Evolutionary conservation across 176 grass and related monocot genomes (phyloP).

Genomic region (Musa acuminata): DNA sequence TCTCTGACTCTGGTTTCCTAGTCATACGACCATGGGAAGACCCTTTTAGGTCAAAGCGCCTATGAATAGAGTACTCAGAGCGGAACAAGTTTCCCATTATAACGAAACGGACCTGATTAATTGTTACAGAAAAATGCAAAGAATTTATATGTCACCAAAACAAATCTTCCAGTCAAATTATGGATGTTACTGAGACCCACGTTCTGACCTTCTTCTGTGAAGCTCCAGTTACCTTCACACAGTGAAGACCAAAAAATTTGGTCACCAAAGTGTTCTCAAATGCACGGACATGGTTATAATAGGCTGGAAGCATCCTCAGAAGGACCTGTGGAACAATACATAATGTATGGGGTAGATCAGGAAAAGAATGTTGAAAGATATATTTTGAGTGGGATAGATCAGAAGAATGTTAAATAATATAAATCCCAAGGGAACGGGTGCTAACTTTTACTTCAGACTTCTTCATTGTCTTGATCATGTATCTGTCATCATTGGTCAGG

Average conservation of each 20-base stretch:
- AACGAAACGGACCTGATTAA: slow-evolving; percentile 85
- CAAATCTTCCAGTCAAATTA: not conserved
- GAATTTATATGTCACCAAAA: not conserved
- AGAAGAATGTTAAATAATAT: no score
- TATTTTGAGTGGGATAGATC: no score
- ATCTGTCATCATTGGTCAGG: slow-evolving; percentile 76
- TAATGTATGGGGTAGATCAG: not conserved
- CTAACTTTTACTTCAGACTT: slow-evolving; percentile 96
- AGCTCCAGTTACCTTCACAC: slow-evolving; percentile 82
- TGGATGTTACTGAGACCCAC: slow-evolving; percentile 21
- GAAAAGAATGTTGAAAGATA: not conserved
- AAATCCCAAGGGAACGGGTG: slow-evolving; percentile 10
- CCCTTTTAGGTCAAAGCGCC: slow-evolving; percentile 97
- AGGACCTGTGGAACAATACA: slow-evolving; percentile 50
- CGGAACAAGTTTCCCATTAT: slow-evolving; percentile 97
- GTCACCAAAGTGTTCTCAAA: slow-evolving; percentile 84
- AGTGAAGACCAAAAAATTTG: slow-evolving; percentile 92
- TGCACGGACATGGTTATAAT: slow-evolving; percentile 82
- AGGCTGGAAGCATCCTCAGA: slow-evolving; percentile 94
- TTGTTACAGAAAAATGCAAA: not conserved
- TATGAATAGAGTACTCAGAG: slow-evolving; percentile 66
- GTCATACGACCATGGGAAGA: slow-evolving; percentile 87
- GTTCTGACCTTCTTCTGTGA: slow-evolving; percentile 86
- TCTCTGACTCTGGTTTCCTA: slow-evolving; percentile 76
- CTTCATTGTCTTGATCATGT: slow-evolving; percentile 99